Evolutionary conservation across 2,329 filamentous ascomycete genomes (phyloP).

Genomic region (Rhinocladiella mackenziei): DNA sequence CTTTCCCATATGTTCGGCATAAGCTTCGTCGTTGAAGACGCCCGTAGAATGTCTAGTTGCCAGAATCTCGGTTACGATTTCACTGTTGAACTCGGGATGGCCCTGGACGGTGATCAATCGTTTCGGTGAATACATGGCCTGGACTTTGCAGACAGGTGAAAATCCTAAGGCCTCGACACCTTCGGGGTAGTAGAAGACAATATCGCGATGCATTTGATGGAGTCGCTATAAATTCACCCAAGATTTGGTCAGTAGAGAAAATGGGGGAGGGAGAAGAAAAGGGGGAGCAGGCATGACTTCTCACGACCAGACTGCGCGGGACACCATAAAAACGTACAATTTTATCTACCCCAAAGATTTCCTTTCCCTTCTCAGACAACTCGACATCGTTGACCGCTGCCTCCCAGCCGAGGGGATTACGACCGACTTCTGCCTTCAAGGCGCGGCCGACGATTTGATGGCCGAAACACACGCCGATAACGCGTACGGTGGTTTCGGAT

Average conservation of each 20-base stretch:
- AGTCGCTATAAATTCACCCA: slow-evolving; percentile 42
- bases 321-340: slow-evolving; percentile 45
- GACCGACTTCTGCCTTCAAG: slow-evolving; percentile 62
- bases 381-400: slow-evolving; percentile 67
- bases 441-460: slow-evolving; percentile 80
- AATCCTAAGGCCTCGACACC: slow-evolving; percentile 61
- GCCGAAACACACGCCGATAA: slow-evolving; percentile 83
- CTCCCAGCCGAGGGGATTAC: slow-evolving; percentile 73
- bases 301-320: not conserved
- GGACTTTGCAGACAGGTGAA: slow-evolving; percentile 66
- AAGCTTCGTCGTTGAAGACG: slow-evolving; percentile 66
- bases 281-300: not conserved
- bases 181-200: slow-evolving; percentile 61
- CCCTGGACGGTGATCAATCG: slow-evolving; percentile 74
- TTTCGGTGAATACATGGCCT: slow-evolving; percentile 69
- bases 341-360: slow-evolving; percentile 65
- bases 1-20: slow-evolving; percentile 63
- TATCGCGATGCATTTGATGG: slow-evolving; percentile 84
- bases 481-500: slow-evolving; percentile 57
- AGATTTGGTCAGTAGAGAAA: slow-evolving; percentile 5
- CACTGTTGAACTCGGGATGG: slow-evolving; percentile 75
- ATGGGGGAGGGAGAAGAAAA: not conserved
- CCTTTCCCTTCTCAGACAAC: slow-evolving; percentile 65
- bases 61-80: slow-evolving; percentile 67
- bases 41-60: slow-evolving; percentile 61